These are phyloP conservation scores for Chlorella variabilis DNA, from an alignment of 163 green algal genomes.

Conservation along the genomic window DNA sequence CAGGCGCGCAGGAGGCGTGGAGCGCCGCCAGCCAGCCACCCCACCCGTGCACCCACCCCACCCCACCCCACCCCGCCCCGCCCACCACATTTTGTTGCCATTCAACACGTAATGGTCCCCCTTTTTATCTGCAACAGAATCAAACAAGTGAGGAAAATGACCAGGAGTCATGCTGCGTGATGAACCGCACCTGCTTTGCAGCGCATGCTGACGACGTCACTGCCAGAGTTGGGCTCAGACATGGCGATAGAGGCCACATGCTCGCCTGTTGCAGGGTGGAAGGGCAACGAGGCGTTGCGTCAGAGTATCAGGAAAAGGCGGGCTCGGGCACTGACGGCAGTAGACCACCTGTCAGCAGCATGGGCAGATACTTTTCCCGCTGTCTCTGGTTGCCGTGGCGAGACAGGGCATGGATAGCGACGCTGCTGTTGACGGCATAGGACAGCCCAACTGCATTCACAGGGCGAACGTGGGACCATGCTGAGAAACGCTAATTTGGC, in stretches of 20 bases:
- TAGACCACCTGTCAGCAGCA: conserved; percentile 76
- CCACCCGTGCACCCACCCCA: no score
- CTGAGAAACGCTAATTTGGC: no score
- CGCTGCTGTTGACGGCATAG: conserved; percentile 93
- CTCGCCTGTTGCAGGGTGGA: no score
- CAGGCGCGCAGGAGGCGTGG: no score
- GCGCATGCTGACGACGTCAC: conserved; percentile 92
- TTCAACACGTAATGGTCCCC: conserved; percentile 76
- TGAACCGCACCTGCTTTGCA: no score
- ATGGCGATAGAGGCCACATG: conserved; percentile 91
- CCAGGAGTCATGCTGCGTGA: no score
- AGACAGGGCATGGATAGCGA: conserved; percentile 94
- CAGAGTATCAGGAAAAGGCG: conserved; percentile 7
- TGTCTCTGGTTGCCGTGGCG: conserved; percentile 79
- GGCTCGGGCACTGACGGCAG: neutral
- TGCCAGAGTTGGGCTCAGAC: conserved; percentile 84
- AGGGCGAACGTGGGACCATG: no score
- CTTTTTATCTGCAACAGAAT: conserved; percentile 61
- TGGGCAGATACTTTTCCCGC: conserved; percentile 81
- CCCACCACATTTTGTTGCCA: conserved; percentile 86
- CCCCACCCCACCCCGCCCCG: no score
- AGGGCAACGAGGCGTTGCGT: no score
- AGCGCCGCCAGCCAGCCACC: no score
- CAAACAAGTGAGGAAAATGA: no score
- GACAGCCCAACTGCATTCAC: no score